These are phyloP conservation scores for Camellia granthamiana DNA, from an alignment of 148 eudicot genomes.

Conservation along the genomic window DNA sequence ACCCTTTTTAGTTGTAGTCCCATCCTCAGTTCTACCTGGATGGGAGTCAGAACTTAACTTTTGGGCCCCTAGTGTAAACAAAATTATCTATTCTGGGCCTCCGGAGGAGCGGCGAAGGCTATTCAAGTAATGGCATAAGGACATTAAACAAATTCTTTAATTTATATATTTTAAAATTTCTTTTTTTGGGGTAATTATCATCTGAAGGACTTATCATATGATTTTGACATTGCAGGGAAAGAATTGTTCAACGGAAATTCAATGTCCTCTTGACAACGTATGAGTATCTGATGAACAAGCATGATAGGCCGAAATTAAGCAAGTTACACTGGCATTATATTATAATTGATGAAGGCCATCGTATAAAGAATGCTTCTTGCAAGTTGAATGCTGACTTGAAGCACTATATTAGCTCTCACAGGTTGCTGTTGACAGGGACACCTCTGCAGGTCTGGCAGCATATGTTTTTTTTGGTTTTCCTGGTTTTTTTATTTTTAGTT, in stretches of 20 bases:
- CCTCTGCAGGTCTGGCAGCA: conserved; percentile 73
- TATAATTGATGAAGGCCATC: conserved; percentile 98
- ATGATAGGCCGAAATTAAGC: conserved; percentile 94
- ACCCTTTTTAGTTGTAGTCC: conserved; percentile 95
- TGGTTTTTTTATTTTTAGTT: conserved; percentile 11
- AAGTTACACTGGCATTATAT: conserved; percentile 90
- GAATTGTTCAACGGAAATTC: conserved; percentile 83
- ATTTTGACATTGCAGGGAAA: conserved; percentile 56
- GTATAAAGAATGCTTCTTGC: conserved; percentile 98
- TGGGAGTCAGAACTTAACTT: conserved; percentile 85
- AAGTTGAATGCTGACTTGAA: conserved; percentile 95
- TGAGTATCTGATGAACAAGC: conserved; percentile 98
- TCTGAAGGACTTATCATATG: conserved; percentile 9
- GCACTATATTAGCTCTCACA: conserved; percentile 88
- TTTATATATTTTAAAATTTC: no score
- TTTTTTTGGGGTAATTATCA: background rate
- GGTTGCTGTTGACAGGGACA: conserved; percentile 93
- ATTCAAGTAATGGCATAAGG: conserved; percentile 61
- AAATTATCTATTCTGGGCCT: conserved; percentile 89
- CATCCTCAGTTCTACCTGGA: conserved; percentile 95
- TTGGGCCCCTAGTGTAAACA: conserved; percentile 93
- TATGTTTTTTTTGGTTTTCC: background rate
- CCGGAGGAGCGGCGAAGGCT: conserved; percentile 91
- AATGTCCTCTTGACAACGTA: conserved; percentile 95
- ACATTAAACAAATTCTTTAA: conserved; percentile 3